phyloP scores from a whole-genome alignment of 805 yeast genomes.

The Ogataea sp. region DNA sequence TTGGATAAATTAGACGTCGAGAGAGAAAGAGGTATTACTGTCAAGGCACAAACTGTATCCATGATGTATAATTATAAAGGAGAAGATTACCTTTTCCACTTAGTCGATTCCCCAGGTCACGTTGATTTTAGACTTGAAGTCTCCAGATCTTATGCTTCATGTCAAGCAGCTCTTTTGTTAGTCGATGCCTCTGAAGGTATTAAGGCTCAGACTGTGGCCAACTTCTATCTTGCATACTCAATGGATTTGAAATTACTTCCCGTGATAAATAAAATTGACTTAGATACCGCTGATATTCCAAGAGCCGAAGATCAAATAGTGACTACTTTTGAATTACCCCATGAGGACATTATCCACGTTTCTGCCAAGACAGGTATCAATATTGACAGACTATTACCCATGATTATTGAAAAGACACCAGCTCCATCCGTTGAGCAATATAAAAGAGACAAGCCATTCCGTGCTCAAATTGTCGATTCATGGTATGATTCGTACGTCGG shows the following conservation, averaged over 20 bases:
- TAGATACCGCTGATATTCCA: conserved; percentile 79
- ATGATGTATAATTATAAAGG: conserved; percentile 72
- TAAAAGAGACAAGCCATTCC: conserved; percentile 38
- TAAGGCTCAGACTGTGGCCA: conserved; percentile 98
- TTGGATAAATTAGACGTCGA: conserved; percentile 91
- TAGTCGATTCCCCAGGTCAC: conserved; percentile 97
- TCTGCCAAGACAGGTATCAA: conserved; percentile 89
- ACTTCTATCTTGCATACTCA: conserved; percentile 83
- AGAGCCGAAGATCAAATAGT: conserved; percentile 81
- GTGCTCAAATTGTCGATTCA: conserved; percentile 86
- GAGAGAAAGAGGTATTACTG: conserved; percentile 92
- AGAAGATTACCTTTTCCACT: conserved; percentile 74
- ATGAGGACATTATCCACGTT: conserved; percentile 69
- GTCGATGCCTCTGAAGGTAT: conserved; percentile 97
- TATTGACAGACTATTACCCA: conserved; percentile 73
- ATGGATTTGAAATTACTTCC: conserved; percentile 79
- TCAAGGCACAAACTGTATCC: conserved; percentile 93
- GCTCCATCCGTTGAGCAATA: conserved; percentile 55
- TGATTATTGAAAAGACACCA: conserved; percentile 74
- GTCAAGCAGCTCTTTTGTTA: conserved; percentile 85
- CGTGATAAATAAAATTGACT: conserved; percentile 84
- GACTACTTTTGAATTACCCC: conserved; percentile 69
- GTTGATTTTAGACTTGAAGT: conserved; percentile 95
- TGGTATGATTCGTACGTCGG: conserved; percentile 96
- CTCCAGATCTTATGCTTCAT: conserved; percentile 87